Percentiles rank a stretch among this genome's conserved stretches.
phyloP scores from a whole-genome alignment of 2,329 filamentous ascomycete genomes.

The Leptographium wingfieldii region DNA sequence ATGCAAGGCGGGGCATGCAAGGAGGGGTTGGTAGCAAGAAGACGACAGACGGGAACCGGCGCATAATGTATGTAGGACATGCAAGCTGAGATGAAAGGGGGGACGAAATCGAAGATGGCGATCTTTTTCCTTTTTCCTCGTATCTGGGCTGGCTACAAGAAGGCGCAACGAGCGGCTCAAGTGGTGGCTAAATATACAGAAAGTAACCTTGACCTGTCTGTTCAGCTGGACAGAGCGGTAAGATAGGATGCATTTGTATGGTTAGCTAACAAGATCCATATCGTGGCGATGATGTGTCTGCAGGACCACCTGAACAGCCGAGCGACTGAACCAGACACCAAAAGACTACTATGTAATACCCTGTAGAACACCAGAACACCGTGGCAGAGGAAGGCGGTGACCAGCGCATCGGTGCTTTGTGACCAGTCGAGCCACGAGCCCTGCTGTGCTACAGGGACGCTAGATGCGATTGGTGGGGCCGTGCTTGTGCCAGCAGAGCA shows the following conservation, averaged over 20 bases:
- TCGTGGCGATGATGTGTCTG: background rate
- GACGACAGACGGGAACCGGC: background rate
- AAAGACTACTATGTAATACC: background rate
- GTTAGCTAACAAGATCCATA: background rate
- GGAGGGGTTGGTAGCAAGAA: background rate
- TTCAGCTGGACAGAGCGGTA: too few relatives aligned
- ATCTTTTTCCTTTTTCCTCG: background rate
- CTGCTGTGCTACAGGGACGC: background rate
- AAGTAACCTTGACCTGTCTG: too few relatives aligned
- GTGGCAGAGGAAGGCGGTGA: background rate
- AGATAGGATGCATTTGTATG: background rate
- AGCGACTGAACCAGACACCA: background rate
- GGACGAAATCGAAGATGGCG: background rate
- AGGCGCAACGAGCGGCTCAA: background rate
- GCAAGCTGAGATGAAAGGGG: background rate
- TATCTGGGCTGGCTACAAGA: background rate
- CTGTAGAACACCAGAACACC: background rate
- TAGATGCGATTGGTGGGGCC: background rate
- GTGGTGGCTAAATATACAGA: too few relatives aligned
- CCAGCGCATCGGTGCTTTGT: conserved; percentile 3
- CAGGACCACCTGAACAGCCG: background rate
- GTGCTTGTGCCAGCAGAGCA: background rate
- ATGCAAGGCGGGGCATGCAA: background rate
- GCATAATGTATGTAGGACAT: background rate
- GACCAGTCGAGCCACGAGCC: background rate